Conservation (phyloP, 305 asterid genomes). For the Fraxinus platypoda region DNA sequence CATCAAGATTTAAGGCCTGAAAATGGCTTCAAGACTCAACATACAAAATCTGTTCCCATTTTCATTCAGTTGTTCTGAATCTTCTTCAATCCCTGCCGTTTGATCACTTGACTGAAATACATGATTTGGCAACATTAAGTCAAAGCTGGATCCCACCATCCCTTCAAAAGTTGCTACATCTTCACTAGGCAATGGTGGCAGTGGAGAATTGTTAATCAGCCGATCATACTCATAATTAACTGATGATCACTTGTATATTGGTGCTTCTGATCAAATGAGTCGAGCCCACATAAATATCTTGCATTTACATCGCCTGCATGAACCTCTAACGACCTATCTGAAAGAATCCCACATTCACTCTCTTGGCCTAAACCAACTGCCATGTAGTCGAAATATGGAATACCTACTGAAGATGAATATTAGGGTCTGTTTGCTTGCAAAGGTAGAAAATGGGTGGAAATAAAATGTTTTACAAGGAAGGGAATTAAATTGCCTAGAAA, state of each 20-base stretch:
- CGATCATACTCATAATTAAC: constrained; percentile 6
- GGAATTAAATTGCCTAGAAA: too few species aligned
- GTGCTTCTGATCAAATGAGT: constrained; percentile 27
- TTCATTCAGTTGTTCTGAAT: constrained; percentile 20
- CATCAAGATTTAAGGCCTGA: constrained; percentile 49
- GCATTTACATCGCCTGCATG: constrained; percentile 15
- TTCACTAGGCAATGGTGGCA: too few species aligned
- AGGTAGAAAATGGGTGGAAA: too few species aligned
- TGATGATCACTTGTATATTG: constrained; percentile 1
- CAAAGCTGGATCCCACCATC: constrained; percentile 39
- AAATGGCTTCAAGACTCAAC: constrained; percentile 46
- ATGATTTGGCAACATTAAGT: constrained; percentile 21
- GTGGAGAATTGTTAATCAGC: constrained; percentile 8
- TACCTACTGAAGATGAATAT: too few species aligned
- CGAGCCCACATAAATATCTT: constrained; percentile 25
- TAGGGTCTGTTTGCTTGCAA: too few species aligned
- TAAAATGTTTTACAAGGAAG: too few species aligned
- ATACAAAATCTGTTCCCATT: constrained; percentile 32
- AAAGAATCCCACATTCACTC: constrained; percentile 17
- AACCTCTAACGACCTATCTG: constrained; percentile 15
- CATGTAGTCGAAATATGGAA: constrained; percentile 7
- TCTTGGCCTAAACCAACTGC: neutral
- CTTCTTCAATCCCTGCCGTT: constrained; percentile 11
- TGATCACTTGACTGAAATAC: constrained; percentile 11
- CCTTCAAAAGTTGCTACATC: constrained; percentile 12